These are phyloP conservation scores for Ogataea trehaloabstinens DNA, from an alignment of 805 yeast genomes.

Conservation along the genomic window DNA sequence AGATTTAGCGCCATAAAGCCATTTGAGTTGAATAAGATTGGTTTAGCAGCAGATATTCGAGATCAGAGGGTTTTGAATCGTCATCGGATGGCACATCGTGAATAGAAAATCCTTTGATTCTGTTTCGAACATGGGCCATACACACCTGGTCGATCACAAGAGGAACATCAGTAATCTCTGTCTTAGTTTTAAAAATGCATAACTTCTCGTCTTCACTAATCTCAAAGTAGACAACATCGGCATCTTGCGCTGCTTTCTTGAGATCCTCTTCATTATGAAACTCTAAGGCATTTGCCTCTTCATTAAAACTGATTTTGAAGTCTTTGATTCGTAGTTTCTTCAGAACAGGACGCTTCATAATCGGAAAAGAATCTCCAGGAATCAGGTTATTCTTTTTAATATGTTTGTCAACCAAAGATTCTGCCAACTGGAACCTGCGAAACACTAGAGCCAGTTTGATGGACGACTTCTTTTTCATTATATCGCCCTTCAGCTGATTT, in stretches of 20 bases:
- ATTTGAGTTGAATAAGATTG: constrained; percentile 4
- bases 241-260: constrained; percentile 13
- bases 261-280: constrained; percentile 17
- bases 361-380: constrained; percentile 18
- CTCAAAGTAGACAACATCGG: constrained; percentile 22
- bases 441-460: constrained; percentile 9
- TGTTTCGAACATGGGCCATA: constrained; percentile 11
- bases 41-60: constrained; percentile 10
- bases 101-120: neutral
- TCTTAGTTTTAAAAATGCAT: constrained; percentile 13
- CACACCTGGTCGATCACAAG: constrained; percentile 7
- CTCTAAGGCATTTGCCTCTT: constrained; percentile 15
- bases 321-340: constrained; percentile 13
- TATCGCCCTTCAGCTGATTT: constrained; percentile 9
- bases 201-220: constrained; percentile 10
- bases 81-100: constrained; percentile 7
- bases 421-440: constrained; percentile 10
- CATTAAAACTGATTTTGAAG: constrained; percentile 14
- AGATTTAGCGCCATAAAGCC: neutral
- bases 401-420: constrained; percentile 14
- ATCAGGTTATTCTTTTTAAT: constrained; percentile 16
- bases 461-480: constrained; percentile 8
- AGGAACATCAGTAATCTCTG: constrained; percentile 4
- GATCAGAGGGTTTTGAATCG: constrained; percentile 5
- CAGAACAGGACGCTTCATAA: constrained; percentile 20